phyloP scores from a whole-genome alignment of 192 early-diverging fungal species.

The Podila epicladia region DNA sequence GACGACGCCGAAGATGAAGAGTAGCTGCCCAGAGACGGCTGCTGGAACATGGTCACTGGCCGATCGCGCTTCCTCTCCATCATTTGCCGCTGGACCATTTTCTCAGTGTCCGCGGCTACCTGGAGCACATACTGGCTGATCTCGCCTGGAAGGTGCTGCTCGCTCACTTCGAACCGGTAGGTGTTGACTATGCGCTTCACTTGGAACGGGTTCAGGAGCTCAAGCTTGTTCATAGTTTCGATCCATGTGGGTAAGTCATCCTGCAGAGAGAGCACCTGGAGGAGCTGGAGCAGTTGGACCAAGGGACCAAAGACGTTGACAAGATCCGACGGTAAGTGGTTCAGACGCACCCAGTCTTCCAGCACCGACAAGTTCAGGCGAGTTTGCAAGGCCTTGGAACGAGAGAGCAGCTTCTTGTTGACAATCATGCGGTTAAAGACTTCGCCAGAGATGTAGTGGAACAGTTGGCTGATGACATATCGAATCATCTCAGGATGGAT shows the following conservation, averaged over 20 bases:
- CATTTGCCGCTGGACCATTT: slow-evolving; percentile 17
- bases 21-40: not conserved
- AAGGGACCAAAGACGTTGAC: slow-evolving; percentile 67
- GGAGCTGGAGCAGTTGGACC: slow-evolving; percentile 84
- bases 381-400: slow-evolving; percentile 84
- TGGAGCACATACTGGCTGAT: slow-evolving; percentile 78
- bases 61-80: slow-evolving; percentile 2
- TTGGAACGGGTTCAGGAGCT: slow-evolving; percentile 74
- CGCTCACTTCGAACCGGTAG: slow-evolving; percentile 92
- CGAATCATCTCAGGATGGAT: slow-evolving; percentile 79
- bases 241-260: slow-evolving; percentile 75
- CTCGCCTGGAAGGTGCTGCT: slow-evolving; percentile 74
- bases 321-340: slow-evolving; percentile 53
- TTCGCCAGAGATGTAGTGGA: slow-evolving; percentile 80
- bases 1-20: not conserved
- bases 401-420: slow-evolving; percentile 74
- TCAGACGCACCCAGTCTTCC: slow-evolving; percentile 86
- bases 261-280: slow-evolving; percentile 83
- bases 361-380: slow-evolving; percentile 82
- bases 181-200: slow-evolving; percentile 74
- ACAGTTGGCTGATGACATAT: slow-evolving; percentile 77
- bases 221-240: slow-evolving; percentile 72
- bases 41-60: not conserved
- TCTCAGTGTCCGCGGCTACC: slow-evolving; percentile 73
- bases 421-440: slow-evolving; percentile 89